phyloP scores from a whole-genome alignment of 257 asterid genomes.

The Jacaranda copaia region DNA sequence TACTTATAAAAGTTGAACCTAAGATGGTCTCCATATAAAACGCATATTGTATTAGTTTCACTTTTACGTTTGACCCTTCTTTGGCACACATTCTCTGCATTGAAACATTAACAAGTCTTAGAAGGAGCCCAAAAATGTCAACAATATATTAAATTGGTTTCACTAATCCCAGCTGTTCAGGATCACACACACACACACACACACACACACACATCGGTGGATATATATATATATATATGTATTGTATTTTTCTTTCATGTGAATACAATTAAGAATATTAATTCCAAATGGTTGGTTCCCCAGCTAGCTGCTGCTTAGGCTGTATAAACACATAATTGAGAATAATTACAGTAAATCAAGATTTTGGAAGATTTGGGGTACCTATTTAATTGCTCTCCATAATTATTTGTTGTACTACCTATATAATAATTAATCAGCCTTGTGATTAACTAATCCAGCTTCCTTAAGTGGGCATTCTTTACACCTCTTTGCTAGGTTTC shows the following conservation, averaged over 20 bases:
- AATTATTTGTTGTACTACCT: neutral
- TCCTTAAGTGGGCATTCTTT: neutral
- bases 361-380: slow-evolving; percentile 28
- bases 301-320: neutral
- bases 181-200: neutral
- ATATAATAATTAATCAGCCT: neutral
- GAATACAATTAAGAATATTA: slow-evolving; percentile 4
- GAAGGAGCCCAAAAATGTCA: slow-evolving; percentile 5
- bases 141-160: neutral
- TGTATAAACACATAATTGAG: slow-evolving; percentile 4
- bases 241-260: neutral
- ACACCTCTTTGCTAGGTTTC: neutral
- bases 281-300: slow-evolving; percentile 5
- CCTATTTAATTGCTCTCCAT: neutral
- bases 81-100: neutral
- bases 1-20: neutral
- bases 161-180: slow-evolving; percentile 20
- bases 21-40: neutral
- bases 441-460: neutral
- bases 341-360: slow-evolving; percentile 24
- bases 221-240: neutral
- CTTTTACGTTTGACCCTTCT: neutral
- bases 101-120: neutral
- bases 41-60: neutral
- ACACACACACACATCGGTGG: no score